Base-by-base conservation (phyloP, 164 flowering plant genomes). In the Vitis rotundifolia region DNA sequence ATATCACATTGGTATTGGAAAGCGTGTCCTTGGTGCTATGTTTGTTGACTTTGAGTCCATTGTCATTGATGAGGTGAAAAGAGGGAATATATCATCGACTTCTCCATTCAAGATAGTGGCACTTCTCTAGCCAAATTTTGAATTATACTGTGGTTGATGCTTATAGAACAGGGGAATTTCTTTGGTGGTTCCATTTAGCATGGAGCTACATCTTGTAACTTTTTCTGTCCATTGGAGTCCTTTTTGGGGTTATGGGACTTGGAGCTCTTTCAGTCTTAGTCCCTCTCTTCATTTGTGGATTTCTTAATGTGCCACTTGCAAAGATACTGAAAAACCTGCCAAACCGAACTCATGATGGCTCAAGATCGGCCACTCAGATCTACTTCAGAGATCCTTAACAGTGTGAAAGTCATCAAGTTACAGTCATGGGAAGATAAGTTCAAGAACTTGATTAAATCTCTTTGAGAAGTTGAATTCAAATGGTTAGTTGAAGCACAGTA, bases 351-450 rank as follows among this genome's bases (percentile, higher is more conserved):
- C 65, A 92, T 91, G 97, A 48, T 54, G 4, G 90, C 87, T 0
- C 94, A 91, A 71, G 97, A 94, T 66, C 78, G 81, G 69, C 64
- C 97, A 10, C 81, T 94, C 9, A 80, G 91, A 66, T 64, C 89
- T 13, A 88, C 90, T 59, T 89, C 97, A 12, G 97, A 94, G 76
- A 82, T 91, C 65, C 79, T 94, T 5, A 89, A 88, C 84, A 91
- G 73, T 67, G 92, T 92, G 93, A 91, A 91, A 67, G 78, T 91
- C 65, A 91, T 94, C 50, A 94, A 92, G 78, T 64, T 94, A 53
- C 97, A 92, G 68, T 87, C 95, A 2, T 94, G 98, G 98, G 98
- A 92, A 72, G 95, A 91, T 5, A 81, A 86, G 9, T 94, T 94
- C 82, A 85, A 78, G 82, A 74, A 22, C 12, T 59, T 76, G 70